These are phyloP conservation scores for Telopea speciosissima DNA, from an alignment of 177 flowering plant genomes.

Conservation along the genomic window DNA sequence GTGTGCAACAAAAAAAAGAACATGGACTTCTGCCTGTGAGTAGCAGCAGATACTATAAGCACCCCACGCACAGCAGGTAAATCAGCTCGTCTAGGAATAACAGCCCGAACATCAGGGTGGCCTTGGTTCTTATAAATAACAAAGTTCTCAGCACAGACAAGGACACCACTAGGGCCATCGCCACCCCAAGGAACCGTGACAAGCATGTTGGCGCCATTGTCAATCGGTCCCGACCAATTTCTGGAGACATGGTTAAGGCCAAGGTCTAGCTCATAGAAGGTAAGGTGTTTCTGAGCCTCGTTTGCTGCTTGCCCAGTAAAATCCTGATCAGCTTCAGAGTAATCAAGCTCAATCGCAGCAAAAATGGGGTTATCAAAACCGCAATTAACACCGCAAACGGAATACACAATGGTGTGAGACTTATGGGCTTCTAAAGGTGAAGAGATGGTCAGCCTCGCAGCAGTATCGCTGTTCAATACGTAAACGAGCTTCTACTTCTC, in stretches of 20 bases:
- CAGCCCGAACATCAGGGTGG: conserved; percentile 90
- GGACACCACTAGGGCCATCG: conserved; percentile 97
- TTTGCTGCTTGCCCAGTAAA: conserved; percentile 81
- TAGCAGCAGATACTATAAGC: conserved; percentile 86
- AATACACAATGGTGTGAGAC: conserved; percentile 76
- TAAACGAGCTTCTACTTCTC: conserved; percentile 99
- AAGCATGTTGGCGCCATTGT: conserved; percentile 98
- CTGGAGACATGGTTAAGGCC: conserved; percentile 97
- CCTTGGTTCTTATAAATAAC: conserved; percentile 98
- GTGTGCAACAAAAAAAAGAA: conserved; percentile 96
- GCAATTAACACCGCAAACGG: conserved; percentile 87
- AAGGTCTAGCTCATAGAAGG: conserved; percentile 93
- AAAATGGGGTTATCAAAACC: conserved; percentile 97
- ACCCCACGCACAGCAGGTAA: conserved; percentile 97
- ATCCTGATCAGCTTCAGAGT: conserved; percentile 96
- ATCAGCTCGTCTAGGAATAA: conserved; percentile 88
- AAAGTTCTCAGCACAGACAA: conserved; percentile 97
- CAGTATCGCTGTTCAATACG: conserved; percentile 90
- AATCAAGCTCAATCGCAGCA: conserved; percentile 96
- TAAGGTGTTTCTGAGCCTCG: conserved; percentile 93
- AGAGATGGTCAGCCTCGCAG: conserved; percentile 88
- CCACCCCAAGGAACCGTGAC: conserved; percentile 98
- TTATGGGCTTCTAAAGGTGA: conserved; percentile 96
- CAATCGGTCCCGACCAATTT: conserved; percentile 95
- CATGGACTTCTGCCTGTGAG: conserved; percentile 81